Percentiles rank a stretch among this genome's conserved stretches.
phyloP scores from a whole-genome alignment of 306 rosid genomes.

The Hippophae rhamnoides region DNA sequence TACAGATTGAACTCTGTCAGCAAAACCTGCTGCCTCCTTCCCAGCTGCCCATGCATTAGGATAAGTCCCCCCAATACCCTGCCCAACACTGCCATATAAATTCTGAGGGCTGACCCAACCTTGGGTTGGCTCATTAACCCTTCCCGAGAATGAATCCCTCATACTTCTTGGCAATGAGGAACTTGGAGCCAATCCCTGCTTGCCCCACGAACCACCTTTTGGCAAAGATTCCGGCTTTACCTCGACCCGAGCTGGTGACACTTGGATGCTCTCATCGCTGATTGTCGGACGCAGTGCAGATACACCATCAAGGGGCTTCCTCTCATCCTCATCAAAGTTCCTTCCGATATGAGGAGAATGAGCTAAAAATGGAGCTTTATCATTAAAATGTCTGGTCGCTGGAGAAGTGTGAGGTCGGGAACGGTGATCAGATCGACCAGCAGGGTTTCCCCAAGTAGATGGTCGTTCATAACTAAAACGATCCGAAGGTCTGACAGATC shows the following conservation, averaged over 20 bases:
- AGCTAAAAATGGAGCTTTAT: slow-evolving; percentile 57
- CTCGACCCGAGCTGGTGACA: slow-evolving; percentile 33
- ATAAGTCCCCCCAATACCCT: slow-evolving; percentile 35
- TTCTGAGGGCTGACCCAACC: slow-evolving; percentile 36
- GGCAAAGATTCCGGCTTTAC: slow-evolving; percentile 41
- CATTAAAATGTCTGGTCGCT: slow-evolving; percentile 66
- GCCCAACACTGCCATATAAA: slow-evolving; percentile 36
- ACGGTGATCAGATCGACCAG: slow-evolving; percentile 66
- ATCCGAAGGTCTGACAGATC: slow-evolving; percentile 62
- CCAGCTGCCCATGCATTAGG: slow-evolving; percentile 72
- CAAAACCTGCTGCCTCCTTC: slow-evolving; percentile 56
- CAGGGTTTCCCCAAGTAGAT: slow-evolving; percentile 55
- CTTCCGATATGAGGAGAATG: slow-evolving; percentile 69
- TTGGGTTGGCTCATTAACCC: slow-evolving; percentile 36
- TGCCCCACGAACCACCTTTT: slow-evolving; percentile 40
- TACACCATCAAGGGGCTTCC: slow-evolving; percentile 77
- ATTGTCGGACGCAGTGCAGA: slow-evolving; percentile 59
- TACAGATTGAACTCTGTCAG: slow-evolving; percentile 42
- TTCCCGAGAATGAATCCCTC: slow-evolving; percentile 45
- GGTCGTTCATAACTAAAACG: slow-evolving; percentile 67
- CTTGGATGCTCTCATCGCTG: slow-evolving; percentile 61
- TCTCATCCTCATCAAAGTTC: slow-evolving; percentile 95
- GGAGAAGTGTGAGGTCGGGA: slow-evolving; percentile 88
- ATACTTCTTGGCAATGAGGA: slow-evolving; percentile 34
- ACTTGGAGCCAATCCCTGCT: slow-evolving; percentile 37